These are phyloP conservation scores for Termitomyces sp. DNA, from an alignment of 768 basidiomycete genomes.

Conservation along the genomic window DNA sequence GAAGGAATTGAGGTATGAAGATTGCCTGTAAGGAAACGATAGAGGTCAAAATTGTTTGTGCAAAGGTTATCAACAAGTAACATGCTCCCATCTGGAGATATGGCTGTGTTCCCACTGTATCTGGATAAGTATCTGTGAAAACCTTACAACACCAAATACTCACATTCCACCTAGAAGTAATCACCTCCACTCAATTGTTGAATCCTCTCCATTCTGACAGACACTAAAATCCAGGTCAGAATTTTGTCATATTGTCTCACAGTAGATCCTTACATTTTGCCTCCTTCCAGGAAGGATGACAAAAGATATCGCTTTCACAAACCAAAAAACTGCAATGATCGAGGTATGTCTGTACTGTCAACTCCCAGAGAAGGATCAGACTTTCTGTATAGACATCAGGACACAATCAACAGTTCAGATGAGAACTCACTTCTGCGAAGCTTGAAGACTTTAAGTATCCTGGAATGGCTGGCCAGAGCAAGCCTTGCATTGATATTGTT, in stretches of 20 bases:
- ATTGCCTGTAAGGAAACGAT: slow-evolving; percentile 1
- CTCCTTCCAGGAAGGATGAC: not conserved
- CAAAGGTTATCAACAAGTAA: slow-evolving; percentile 14
- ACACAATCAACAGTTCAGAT: too few species aligned
- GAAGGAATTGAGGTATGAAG: not conserved
- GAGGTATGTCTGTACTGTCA: not conserved
- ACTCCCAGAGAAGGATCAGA: not conserved
- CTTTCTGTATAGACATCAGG: not conserved
- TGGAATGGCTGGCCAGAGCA: not conserved
- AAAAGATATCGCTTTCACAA: not conserved
- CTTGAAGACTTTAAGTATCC: not conserved
- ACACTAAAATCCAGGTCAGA: too few species aligned
- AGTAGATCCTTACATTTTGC: slow-evolving; percentile 7
- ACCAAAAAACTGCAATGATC: not conserved
- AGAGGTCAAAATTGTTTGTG: slow-evolving; percentile 5
- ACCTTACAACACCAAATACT: too few species aligned
- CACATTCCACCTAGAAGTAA: too few species aligned
- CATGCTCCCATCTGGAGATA: slow-evolving; percentile 11
- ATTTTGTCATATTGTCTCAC: too few species aligned
- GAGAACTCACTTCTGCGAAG: not conserved
- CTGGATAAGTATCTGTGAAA: not conserved
- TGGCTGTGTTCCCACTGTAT: slow-evolving; percentile 6
- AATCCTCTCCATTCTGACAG: too few species aligned
- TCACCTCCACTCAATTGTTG: too few species aligned
- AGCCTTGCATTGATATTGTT: not conserved